Evolutionary conservation across 768 basidiomycete genomes (phyloP).

Genomic region (Auriculariales sp.): DNA sequence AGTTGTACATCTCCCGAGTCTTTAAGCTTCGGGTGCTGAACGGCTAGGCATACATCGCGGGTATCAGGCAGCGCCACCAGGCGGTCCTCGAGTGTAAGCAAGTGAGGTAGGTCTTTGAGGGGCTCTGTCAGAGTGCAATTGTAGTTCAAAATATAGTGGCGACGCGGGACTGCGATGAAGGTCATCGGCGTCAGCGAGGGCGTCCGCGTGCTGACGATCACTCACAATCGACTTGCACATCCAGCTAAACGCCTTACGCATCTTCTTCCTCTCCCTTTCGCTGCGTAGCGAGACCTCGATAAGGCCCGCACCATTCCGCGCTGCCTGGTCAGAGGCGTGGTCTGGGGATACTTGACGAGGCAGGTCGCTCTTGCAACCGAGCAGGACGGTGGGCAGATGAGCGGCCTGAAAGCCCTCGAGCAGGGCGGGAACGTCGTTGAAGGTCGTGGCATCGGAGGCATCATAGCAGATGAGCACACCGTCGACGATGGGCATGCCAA

Average conservation of each 20-base stretch:
- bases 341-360: slow-evolving; percentile 36
- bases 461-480: slow-evolving; percentile 84
- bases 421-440: slow-evolving; percentile 48
- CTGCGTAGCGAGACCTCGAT: slow-evolving; percentile 51
- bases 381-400: slow-evolving; percentile 5
- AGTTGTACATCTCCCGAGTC: no score
- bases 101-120: no score
- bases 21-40: no score
- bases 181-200: no score
- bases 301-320: slow-evolving; percentile 57
- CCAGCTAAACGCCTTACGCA: slow-evolving; percentile 60
- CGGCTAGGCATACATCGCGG: no score
- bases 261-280: slow-evolving; percentile 51
- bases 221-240: no score
- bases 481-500: slow-evolving; percentile 26
- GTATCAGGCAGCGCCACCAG: no score
- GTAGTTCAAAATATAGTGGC: no score
- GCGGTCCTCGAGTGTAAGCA: no score
- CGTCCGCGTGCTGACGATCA: no score
- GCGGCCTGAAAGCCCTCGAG: slow-evolving; percentile 40
- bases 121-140: no score
- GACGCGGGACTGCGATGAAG: no score
- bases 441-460: slow-evolving; percentile 44
- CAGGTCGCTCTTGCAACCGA: slow-evolving; percentile 80
- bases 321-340: slow-evolving; percentile 33